These are phyloP conservation scores for Ambrosia hybrid DNA, from an alignment of 140 eudicot species.

Conservation along the genomic window DNA sequence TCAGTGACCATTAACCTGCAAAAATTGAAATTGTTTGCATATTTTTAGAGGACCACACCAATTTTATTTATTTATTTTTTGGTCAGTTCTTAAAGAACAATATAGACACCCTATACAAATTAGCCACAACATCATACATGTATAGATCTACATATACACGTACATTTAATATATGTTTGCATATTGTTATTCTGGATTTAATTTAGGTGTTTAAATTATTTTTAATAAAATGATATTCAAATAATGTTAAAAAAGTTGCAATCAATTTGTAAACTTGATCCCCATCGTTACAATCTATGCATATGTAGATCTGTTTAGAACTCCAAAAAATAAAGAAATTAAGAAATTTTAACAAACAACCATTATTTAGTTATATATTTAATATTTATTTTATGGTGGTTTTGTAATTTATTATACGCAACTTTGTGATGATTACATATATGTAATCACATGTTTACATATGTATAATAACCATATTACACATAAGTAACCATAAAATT, in stretches of 20 bases:
- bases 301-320: background rate
- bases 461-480: too few species aligned
- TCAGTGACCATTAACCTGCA: background rate
- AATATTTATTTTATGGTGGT: too few species aligned
- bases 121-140: conserved; percentile 1
- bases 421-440: too few species aligned
- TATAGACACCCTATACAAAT: background rate
- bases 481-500: too few species aligned
- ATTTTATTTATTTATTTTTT: background rate
- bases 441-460: too few species aligned
- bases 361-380: too few species aligned
- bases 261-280: background rate
- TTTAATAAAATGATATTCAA: background rate
- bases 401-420: too few species aligned
- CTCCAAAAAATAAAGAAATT: too few species aligned
- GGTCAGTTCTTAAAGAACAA: too few species aligned
- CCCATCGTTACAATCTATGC: conserved; percentile 16
- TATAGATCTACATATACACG: background rate
- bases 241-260: background rate
- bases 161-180: background rate
- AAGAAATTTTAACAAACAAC: too few species aligned
- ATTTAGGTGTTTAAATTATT: background rate
- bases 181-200: background rate
- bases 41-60: conserved; percentile 19
- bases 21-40: background rate